Evolutionary conservation across 345 rosid genomes (phyloP).

Genomic region (Brassica juncea): DNA sequence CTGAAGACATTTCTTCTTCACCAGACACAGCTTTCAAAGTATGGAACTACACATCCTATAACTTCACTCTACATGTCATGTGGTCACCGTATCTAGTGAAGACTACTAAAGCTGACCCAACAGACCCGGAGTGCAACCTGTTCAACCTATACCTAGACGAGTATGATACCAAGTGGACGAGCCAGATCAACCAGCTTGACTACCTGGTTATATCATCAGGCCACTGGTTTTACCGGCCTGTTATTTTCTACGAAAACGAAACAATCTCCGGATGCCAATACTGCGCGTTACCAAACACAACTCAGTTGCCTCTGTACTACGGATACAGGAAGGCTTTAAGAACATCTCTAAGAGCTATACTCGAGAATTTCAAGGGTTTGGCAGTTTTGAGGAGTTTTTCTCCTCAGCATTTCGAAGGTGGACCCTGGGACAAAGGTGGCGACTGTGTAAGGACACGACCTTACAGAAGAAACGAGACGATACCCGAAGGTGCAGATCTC

Average conservation of each 20-base stretch:
- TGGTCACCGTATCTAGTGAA: conserved; percentile 73
- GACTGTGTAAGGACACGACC: conserved; percentile 64
- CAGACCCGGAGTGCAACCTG: conserved; percentile 53
- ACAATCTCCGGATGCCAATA: conserved; percentile 62
- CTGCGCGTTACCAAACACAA: conserved; percentile 53
- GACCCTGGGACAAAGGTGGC: conserved; percentile 74
- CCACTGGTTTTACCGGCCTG: conserved; percentile 73
- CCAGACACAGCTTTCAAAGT: conserved; percentile 55
- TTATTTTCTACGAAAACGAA: conserved; percentile 54
- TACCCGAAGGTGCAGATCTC: conserved; percentile 48
- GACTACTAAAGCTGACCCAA: conserved; percentile 43
- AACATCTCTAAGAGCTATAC: conserved; percentile 60
- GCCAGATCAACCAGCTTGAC: conserved; percentile 57
- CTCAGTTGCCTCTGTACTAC: conserved; percentile 54
- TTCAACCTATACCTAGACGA: conserved; percentile 71
- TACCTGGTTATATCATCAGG: conserved; percentile 64
- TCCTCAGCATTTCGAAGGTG: conserved; percentile 78
- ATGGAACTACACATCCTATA: conserved; percentile 65
- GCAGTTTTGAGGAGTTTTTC: conserved; percentile 68
- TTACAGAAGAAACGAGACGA: conserved; percentile 58
- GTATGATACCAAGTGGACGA: conserved; percentile 52
- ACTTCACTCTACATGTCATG: conserved; percentile 68
- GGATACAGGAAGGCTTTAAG: conserved; percentile 66
- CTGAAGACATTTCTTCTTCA: conserved; percentile 60
- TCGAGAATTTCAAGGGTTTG: conserved; percentile 58